Conservation (phyloP, 371 early-diverging fungal species). For the Lichtheimia ornata region DNA sequence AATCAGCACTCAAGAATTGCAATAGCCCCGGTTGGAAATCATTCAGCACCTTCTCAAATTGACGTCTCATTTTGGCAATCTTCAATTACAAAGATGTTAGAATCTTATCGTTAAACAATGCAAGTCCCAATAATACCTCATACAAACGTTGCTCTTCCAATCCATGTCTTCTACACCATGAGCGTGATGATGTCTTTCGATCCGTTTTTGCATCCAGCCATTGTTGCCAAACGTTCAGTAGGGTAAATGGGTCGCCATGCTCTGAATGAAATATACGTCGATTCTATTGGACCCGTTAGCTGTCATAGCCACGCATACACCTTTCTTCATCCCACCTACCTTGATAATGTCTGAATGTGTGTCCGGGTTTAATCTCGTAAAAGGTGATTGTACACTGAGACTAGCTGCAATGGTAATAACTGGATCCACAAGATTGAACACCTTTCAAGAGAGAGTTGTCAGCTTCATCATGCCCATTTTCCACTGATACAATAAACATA, state of each 20-base stretch:
- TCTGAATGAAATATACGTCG: conserved; percentile 52
- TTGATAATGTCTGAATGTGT: conserved; percentile 42
- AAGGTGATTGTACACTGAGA: conserved; percentile 73
- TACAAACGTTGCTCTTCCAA: conserved; percentile 72
- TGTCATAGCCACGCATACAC: neutral
- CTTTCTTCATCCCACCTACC: conserved; percentile 16
- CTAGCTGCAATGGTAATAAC: conserved; percentile 81
- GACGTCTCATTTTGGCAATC: conserved; percentile 50
- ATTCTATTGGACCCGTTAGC: conserved; percentile 29
- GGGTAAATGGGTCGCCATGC: conserved; percentile 70
- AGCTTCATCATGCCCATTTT: neutral
- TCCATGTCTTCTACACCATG: conserved; percentile 67
- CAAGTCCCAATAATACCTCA: conserved; percentile 43
- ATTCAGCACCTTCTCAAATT: conserved; percentile 50
- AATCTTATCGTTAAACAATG: neutral
- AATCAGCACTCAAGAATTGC: conserved; percentile 15
- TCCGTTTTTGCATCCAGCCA: conserved; percentile 64
- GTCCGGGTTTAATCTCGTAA: conserved; percentile 49
- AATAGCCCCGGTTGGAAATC: conserved; percentile 48
- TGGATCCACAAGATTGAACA: conserved; percentile 71
- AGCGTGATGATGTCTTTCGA: conserved; percentile 48
- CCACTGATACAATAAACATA: conserved; percentile 7
- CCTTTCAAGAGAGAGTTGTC: conserved; percentile 23
- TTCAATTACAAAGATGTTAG: conserved; percentile 7
- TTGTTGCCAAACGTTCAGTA: conserved; percentile 62